Evolutionary conservation across 257 asterid genomes (phyloP).

Genomic region (Gentiana dahurica): DNA sequence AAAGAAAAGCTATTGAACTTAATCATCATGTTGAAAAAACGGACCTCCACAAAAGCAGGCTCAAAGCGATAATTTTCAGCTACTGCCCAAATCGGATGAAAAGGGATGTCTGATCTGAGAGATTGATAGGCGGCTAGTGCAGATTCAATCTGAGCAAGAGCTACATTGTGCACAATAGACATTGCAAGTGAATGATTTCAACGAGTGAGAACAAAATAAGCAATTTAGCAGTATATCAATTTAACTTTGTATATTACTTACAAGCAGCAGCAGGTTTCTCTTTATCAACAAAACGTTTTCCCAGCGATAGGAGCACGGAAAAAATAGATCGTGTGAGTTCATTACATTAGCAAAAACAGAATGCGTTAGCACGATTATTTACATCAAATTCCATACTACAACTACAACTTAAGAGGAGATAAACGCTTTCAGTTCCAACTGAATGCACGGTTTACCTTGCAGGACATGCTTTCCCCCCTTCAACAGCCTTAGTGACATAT

Average conservation of each 20-base stretch:
- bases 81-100: slow-evolving; percentile 71
- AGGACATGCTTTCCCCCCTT: slow-evolving; percentile 88
- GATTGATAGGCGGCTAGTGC: slow-evolving; percentile 56
- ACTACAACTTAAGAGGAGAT: no score
- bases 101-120: slow-evolving; percentile 30
- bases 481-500: slow-evolving; percentile 72
- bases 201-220: neutral
- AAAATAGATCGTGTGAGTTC: slow-evolving; percentile 28
- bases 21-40: slow-evolving; percentile 5
- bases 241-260: slow-evolving; percentile 29
- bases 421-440: slow-evolving; percentile 1
- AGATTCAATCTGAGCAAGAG: slow-evolving; percentile 45
- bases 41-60: slow-evolving; percentile 93
- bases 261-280: slow-evolving; percentile 92
- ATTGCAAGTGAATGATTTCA: neutral
- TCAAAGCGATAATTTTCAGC: slow-evolving; percentile 99
- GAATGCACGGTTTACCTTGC: slow-evolving; percentile 53
- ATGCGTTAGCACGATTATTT: no score
- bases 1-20: neutral
- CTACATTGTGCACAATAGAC: slow-evolving; percentile 25
- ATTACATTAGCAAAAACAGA: slow-evolving; percentile 9
- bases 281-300: slow-evolving; percentile 27
- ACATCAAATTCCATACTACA: no score
- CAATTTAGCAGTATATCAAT: slow-evolving; percentile 1
- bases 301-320: slow-evolving; percentile 38